Conservation (phyloP, 2,329 filamentous ascomycete genomes). For the Ceratocystiopsis sp. region DNA sequence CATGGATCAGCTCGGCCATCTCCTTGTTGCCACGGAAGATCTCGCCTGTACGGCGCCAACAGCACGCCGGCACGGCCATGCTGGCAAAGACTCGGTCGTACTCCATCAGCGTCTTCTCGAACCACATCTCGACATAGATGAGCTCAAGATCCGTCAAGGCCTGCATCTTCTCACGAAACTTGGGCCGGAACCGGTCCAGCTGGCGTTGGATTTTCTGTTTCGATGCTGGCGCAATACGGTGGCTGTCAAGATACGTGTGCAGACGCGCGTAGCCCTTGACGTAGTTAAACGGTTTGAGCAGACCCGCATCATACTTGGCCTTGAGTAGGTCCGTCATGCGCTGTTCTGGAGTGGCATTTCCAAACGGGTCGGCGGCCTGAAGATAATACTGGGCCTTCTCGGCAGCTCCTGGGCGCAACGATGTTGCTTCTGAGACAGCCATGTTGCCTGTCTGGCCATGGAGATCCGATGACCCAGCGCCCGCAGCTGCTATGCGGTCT, state of each 20-base stretch:
- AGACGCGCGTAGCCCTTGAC: constrained; percentile 87
- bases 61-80: constrained; percentile 96
- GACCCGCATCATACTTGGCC: constrained; percentile 89
- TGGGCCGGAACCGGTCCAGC: constrained; percentile 82
- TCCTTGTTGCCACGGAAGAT: constrained; percentile 97
- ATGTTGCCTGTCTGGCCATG: not conserved
- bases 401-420: constrained; percentile 21
- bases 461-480: not conserved
- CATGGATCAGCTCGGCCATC: constrained; percentile 91
- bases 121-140: constrained; percentile 97
- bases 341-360: constrained; percentile 70
- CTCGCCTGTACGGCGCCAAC: constrained; percentile 91
- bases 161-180: constrained; percentile 91
- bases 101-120: constrained; percentile 89
- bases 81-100: constrained; percentile 97
- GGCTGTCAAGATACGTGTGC: constrained; percentile 78
- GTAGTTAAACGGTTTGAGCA: constrained; percentile 96
- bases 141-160: constrained; percentile 85
- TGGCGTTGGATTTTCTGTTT: constrained; percentile 86
- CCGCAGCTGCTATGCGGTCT: constrained; percentile 10
- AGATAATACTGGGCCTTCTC: constrained; percentile 80
- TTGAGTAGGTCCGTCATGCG: constrained; percentile 87
- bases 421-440: not conserved
- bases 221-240: constrained; percentile 57
- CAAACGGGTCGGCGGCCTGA: constrained; percentile 86